phyloP scores from a whole-genome alignment of 140 eudicot species.

The Flaveria floridana region DNA sequence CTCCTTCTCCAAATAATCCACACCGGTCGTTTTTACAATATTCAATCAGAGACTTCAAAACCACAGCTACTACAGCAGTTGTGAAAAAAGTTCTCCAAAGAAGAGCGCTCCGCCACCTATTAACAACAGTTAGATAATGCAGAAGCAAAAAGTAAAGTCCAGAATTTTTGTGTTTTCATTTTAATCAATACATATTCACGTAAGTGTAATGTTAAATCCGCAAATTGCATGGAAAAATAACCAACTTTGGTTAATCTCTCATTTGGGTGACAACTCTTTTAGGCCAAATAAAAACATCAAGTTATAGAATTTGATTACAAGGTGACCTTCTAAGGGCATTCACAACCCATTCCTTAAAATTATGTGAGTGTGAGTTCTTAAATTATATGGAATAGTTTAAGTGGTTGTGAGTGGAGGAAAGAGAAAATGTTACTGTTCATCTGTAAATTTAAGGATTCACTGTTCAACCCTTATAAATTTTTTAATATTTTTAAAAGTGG shows the following conservation, averaged over 20 bases:
- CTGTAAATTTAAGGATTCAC: too few relatives aligned
- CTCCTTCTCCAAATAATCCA: slow-evolving; percentile 91
- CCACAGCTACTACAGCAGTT: slow-evolving; percentile 88
- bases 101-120: slow-evolving; percentile 97
- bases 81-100: slow-evolving; percentile 97
- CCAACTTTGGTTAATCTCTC: not conserved
- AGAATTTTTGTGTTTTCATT: not conserved
- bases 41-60: slow-evolving; percentile 63
- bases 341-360: too few relatives aligned
- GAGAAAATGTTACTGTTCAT: too few relatives aligned
- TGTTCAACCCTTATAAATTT: too few relatives aligned
- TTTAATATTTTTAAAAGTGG: too few relatives aligned
- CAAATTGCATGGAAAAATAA: slow-evolving; percentile 2
- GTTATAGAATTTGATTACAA: not conserved
- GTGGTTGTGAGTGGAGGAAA: too few relatives aligned
- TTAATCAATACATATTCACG: not conserved
- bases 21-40: slow-evolving; percentile 62
- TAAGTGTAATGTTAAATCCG: not conserved
- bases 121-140: slow-evolving; percentile 21
- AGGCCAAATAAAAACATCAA: not conserved
- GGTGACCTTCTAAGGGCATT: not conserved
- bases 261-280: not conserved
- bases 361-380: too few relatives aligned
- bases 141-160: not conserved
- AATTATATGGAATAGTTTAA: too few relatives aligned